Evolutionary conservation across 2,329 filamentous ascomycete genomes (phyloP), one percentile per base, ranked within the genome.

Genomic region (Salinomyces thailandicus): DNA sequence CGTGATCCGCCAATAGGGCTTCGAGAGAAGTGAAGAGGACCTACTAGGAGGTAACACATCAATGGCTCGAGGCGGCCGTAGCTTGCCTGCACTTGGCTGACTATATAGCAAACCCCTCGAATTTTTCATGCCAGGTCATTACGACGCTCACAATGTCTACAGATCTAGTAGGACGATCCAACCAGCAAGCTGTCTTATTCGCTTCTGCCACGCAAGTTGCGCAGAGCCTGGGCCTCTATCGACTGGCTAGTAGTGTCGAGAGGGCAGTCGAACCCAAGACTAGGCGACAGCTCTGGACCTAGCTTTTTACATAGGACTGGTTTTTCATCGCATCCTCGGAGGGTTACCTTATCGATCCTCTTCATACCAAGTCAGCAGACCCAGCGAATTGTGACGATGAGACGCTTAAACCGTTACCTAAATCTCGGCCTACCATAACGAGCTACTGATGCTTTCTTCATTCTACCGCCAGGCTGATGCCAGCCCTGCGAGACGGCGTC

Each of bases 161-260:
- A n/a, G 35, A 44, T n/a, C 33, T 41, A 4, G 38, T 44, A 5
- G 41, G 38, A 8, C 36, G 15, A 28, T 41, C 38, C 13, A 38
- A 44, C 32, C 38, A 41, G 32, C 38, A 41, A 22, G 29, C 41
- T n/a, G 30, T 44, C 16, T 33, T 44, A 17, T 27, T 41, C 3
- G 38, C 35, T 3, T 35, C 38, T 15, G 42, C 42, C n/a, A 24
- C 39, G 1, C 31, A 37, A 13, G 35, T 43, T 11, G 37, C 41
- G 2, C 37, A 43, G 19, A 37, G 37, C 29, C 31, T 43, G 12
- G 41, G 37, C 14, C 31, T 33, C 1, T 34, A 40, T 16, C 19
- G 30, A 8, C 19, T 33, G 9, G 29, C 22, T 11, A 14, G 27
- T 2, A 6, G 22, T 9, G 20, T 6, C 3, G 19, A 15, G 14